phyloP scores from a whole-genome alignment of 306 rosid species.

The Pterocarpus macrocarpus region DNA sequence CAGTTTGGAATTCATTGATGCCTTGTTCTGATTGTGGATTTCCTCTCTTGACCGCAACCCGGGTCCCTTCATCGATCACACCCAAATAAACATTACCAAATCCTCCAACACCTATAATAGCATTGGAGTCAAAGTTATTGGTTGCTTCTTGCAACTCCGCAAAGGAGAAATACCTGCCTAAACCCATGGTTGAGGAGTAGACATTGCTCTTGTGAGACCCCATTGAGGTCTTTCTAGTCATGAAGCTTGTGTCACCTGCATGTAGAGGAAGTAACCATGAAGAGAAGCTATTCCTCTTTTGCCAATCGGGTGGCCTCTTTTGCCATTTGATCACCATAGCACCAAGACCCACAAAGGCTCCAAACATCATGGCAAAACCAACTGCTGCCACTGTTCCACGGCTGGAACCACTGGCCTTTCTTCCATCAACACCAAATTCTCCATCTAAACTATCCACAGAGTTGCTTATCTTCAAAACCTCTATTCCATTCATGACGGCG shows the following conservation, averaged over 20 bases:
- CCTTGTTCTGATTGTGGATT: conserved; percentile 59
- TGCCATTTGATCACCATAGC: conserved; percentile 58
- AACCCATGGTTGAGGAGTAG: conserved; percentile 44
- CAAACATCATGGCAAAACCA: conserved; percentile 57
- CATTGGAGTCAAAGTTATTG: conserved; percentile 50
- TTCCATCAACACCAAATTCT: conserved; percentile 52
- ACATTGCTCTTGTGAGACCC: conserved; percentile 48
- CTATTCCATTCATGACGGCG: conserved; percentile 55
- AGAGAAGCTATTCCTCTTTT: conserved; percentile 54
- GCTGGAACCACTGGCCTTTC: background rate
- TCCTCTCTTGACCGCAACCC: conserved; percentile 56
- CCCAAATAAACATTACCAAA: conserved; percentile 56
- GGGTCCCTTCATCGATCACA: conserved; percentile 48
- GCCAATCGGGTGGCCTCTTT: conserved; percentile 57
- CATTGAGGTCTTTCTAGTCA: conserved; percentile 39
- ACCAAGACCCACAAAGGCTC: conserved; percentile 51
- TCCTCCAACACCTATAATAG: conserved; percentile 54
- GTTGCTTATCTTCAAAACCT: conserved; percentile 58
- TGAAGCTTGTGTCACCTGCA: conserved; percentile 54
- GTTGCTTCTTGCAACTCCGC: conserved; percentile 58
- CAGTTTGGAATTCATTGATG: conserved; percentile 52
- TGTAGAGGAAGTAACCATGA: conserved; percentile 58
- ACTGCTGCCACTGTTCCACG: conserved; percentile 42
- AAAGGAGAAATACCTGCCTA: conserved; percentile 52
- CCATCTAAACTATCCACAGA: conserved; percentile 56